Percentiles rank a stretch among this genome's conserved stretches.
phyloP scores from a whole-genome alignment of 106 monocot genomes.

The Acorus gramineus region DNA sequence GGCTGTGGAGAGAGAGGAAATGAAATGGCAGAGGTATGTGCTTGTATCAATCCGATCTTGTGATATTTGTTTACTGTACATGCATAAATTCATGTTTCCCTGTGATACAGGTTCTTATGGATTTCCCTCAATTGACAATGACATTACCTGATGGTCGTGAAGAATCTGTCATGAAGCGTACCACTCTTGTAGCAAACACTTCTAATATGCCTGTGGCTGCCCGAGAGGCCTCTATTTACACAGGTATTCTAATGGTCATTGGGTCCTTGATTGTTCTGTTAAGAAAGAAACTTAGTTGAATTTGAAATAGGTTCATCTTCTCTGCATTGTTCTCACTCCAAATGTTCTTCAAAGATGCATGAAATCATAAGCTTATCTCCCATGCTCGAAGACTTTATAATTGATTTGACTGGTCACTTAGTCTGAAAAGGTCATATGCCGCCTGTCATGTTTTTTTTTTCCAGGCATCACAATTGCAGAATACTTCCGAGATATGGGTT shows the following conservation, averaged over 20 bases:
- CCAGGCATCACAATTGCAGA: conserved; percentile 97
- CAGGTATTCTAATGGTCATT: conserved; percentile 32
- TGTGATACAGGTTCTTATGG: conserved; percentile 80
- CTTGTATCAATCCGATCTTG: neutral
- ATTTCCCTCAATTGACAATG: conserved; percentile 99
- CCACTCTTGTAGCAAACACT: conserved; percentile 97
- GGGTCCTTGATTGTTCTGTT: neutral
- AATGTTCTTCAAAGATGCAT: no score
- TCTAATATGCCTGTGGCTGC: conserved; percentile 99
- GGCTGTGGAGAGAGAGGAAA: conserved; percentile 99
- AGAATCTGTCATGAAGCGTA: conserved; percentile 99
- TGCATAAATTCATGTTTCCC: neutral
- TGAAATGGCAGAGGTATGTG: conserved; percentile 95
- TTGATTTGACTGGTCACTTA: no score
- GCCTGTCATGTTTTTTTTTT: neutral
- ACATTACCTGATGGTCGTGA: conserved; percentile 98
- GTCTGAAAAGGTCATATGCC: neutral
- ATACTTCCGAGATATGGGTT: conserved; percentile 99
- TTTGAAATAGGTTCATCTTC: no score
- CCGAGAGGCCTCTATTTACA: conserved; percentile 97
- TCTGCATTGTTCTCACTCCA: no score
- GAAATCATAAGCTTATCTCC: no score
- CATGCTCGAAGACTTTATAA: no score
- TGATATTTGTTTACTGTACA: neutral
- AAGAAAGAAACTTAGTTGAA: no score